Percentiles rank a stretch among this genome's conserved stretches.
Conservation (phyloP, 1,139 yeast genomes). For the Blastobotrys elegans region DNA sequence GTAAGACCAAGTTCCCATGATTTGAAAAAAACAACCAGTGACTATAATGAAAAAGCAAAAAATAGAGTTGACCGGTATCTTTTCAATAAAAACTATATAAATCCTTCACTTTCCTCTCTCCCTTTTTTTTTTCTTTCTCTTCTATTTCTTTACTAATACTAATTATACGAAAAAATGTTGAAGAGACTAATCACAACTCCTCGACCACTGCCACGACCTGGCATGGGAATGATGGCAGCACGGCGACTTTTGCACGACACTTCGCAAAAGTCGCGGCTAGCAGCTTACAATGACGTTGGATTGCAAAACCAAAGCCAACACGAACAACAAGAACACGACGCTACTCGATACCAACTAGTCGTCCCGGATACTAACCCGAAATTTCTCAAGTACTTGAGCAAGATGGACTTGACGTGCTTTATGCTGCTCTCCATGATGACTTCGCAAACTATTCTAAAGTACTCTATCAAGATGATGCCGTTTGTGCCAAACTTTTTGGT, state of each 20-base stretch:
- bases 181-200: not conserved
- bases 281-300: slow-evolving; percentile 2
- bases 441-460: slow-evolving; percentile 30
- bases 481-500: slow-evolving; percentile 62
- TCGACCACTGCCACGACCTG: not conserved
- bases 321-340: not conserved
- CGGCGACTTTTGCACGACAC: slow-evolving; percentile 5
- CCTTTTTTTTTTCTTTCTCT: not conserved
- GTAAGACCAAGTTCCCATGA: not conserved
- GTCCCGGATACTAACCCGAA: slow-evolving; percentile 17
- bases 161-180: not conserved
- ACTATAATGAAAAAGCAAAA: not conserved
- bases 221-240: not conserved
- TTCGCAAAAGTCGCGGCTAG: not conserved
- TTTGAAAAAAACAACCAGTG: not conserved
- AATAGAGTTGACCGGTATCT: not conserved
- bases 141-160: not conserved
- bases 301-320: not conserved
- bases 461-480: slow-evolving; percentile 34
- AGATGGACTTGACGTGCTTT: slow-evolving; percentile 27
- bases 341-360: slow-evolving; percentile 7
- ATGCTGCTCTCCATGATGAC: slow-evolving; percentile 33
- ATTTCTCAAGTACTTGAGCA: slow-evolving; percentile 23
- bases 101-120: not conserved
- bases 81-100: not conserved